These are phyloP conservation scores for Lentinula detonsa DNA, from an alignment of 768 basidiomycete genomes.

Conservation along the genomic window DNA sequence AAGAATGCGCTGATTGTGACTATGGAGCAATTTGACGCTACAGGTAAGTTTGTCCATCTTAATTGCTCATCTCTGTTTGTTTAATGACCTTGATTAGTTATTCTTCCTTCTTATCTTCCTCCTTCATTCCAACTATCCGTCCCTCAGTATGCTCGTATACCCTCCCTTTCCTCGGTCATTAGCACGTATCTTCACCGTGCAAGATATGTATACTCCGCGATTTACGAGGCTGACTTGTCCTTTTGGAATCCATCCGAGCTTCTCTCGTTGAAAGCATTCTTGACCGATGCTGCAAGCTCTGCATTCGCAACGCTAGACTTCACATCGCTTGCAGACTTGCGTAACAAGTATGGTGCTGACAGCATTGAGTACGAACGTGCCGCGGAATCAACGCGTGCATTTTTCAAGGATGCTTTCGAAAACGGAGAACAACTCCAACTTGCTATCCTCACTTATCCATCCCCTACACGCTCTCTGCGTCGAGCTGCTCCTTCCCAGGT, in stretches of 20 bases:
- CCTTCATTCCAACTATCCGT: conserved; percentile 40
- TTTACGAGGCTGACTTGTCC: conserved; percentile 40
- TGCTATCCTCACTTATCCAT: conserved; percentile 46
- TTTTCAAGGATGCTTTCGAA: conserved; percentile 39
- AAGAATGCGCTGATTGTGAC: conserved; percentile 49
- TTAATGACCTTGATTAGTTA: conserved; percentile 29
- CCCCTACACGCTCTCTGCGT: conserved; percentile 27
- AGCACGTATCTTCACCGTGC: conserved; percentile 57
- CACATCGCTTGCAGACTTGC: conserved; percentile 42
- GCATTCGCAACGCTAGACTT: conserved; percentile 64
- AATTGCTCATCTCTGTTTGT: not conserved
- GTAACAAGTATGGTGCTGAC: conserved; percentile 35
- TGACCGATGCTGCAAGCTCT: conserved; percentile 41
- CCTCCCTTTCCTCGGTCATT: conserved; percentile 46
- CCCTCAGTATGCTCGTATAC: conserved; percentile 21
- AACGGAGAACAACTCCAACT: conserved; percentile 33
- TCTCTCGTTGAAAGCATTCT: conserved; percentile 42
- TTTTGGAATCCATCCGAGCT: conserved; percentile 25
- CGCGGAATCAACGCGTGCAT: conserved; percentile 35
- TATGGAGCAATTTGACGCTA: conserved; percentile 47
- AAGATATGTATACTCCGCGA: conserved; percentile 45
- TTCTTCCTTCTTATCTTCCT: conserved; percentile 47
- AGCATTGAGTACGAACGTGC: conserved; percentile 53
- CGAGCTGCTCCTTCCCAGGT: conserved; percentile 34
- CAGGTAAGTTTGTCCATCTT: conserved; percentile 33